Conservation (phyloP, 1,139 yeast species). For the Taphrina deformans region DNA sequence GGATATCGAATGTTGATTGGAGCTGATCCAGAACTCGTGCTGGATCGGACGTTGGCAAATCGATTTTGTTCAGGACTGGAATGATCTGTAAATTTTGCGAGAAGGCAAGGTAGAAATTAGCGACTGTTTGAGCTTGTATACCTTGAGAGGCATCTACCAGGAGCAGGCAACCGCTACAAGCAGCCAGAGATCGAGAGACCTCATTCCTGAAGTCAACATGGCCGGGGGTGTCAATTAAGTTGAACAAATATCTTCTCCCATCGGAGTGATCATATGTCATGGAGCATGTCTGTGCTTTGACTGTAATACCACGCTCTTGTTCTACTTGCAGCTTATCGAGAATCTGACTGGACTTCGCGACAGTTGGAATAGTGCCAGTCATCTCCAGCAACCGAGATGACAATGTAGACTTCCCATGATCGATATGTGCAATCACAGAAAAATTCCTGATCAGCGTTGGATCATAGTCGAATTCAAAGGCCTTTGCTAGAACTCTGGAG, state of each 20-base stretch:
- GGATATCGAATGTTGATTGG: conserved; percentile 76
- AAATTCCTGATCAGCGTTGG: conserved; percentile 57
- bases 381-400: conserved; percentile 83
- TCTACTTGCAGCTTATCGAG: conserved; percentile 92
- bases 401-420: conserved; percentile 92
- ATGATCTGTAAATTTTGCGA: conserved; percentile 77
- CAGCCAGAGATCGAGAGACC: conserved; percentile 88
- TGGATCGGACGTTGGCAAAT: conserved; percentile 83
- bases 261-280: conserved; percentile 74
- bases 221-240: conserved; percentile 95
- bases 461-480: conserved; percentile 26
- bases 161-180: conserved; percentile 91
- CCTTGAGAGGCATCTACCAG: conserved; percentile 96
- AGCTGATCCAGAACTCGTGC: conserved; percentile 79
- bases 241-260: conserved; percentile 72
- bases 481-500: conserved; percentile 4
- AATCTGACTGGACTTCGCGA: conserved; percentile 73
- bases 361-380: conserved; percentile 81
- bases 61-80: conserved; percentile 91
- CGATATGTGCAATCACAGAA: conserved; percentile 95
- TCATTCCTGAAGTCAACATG: conserved; percentile 96
- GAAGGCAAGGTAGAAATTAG: conserved; percentile 87
- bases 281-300: conserved; percentile 93
- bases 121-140: conserved; percentile 96
- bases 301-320: conserved; percentile 92